Evolutionary conservation across 805 yeast genomes (phyloP).

Genomic region (Scheffersomyces stipitis): DNA sequence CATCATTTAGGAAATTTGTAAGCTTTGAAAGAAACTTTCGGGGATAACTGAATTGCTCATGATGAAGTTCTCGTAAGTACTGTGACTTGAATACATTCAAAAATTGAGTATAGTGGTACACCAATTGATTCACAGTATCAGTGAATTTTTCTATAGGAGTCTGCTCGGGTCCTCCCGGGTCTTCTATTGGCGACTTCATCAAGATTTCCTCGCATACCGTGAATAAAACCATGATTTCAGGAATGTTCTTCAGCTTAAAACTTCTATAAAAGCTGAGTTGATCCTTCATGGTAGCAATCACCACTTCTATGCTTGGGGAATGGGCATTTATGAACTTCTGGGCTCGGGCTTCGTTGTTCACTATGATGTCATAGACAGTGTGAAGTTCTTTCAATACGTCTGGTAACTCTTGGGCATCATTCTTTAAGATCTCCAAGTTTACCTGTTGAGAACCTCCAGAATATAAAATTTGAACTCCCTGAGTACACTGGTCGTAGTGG

Average conservation of each 20-base stretch:
- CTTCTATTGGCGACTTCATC: constrained; percentile 9
- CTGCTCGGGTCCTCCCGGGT: constrained; percentile 7
- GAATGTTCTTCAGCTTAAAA: constrained; percentile 24
- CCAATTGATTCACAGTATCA: constrained; percentile 28
- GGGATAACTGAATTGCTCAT: constrained; percentile 40
- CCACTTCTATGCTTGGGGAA: constrained; percentile 11
- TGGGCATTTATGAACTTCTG: constrained; percentile 18
- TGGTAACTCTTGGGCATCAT: constrained; percentile 57
- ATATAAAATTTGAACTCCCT: constrained; percentile 43
- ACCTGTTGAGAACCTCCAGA: constrained; percentile 14
- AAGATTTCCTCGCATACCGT: constrained; percentile 12
- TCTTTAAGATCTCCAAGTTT: constrained; percentile 47
- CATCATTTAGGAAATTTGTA: constrained; percentile 35
- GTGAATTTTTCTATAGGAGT: constrained; percentile 17
- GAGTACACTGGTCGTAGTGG: constrained; percentile 77
- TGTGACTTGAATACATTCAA: constrained; percentile 31
- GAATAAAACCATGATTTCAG: constrained; percentile 23
- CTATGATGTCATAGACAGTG: constrained; percentile 34
- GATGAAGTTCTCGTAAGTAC: constrained; percentile 38
- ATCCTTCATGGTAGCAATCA: constrained; percentile 13
- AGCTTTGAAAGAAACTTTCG: constrained; percentile 29
- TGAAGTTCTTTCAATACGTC: constrained; percentile 52
- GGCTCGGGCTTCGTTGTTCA: constrained; percentile 34
- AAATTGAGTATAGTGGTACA: constrained; percentile 37
- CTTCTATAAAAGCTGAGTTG: constrained; percentile 16